phyloP scores from a whole-genome alignment of 1,139 yeast genomes.

The Kluyveromyces sp. region DNA sequence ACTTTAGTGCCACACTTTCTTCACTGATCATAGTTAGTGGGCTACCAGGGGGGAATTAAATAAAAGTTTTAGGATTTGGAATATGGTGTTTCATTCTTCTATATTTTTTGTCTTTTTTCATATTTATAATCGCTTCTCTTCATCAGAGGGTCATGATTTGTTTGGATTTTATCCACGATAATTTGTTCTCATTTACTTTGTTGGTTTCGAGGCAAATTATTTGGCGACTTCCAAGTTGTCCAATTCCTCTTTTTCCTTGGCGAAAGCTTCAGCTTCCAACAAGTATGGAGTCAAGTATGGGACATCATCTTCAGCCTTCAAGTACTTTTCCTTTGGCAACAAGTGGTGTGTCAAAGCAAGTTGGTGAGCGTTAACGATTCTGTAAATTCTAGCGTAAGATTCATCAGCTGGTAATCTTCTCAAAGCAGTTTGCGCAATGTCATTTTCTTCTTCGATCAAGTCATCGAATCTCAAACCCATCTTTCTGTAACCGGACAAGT shows the following conservation, averaged over 20 bases:
- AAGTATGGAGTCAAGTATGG: slow-evolving; percentile 83
- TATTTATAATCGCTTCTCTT: neutral
- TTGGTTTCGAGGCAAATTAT: slow-evolving; percentile 5
- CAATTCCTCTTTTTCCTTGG: slow-evolving; percentile 76
- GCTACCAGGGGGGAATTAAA: too few relatives aligned
- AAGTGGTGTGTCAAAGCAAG: slow-evolving; percentile 75
- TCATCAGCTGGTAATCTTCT: slow-evolving; percentile 79
- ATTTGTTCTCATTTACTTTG: neutral
- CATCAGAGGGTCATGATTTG: slow-evolving; percentile 1
- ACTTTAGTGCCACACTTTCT: neutral
- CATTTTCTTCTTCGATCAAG: slow-evolving; percentile 78
- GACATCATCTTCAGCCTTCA: slow-evolving; percentile 75
- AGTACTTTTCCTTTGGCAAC: slow-evolving; percentile 72
- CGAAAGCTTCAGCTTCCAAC: slow-evolving; percentile 91
- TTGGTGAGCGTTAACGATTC: slow-evolving; percentile 90
- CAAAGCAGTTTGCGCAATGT: slow-evolving; percentile 78
- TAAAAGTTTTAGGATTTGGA: too few relatives aligned
- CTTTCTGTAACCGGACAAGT: slow-evolving; percentile 85
- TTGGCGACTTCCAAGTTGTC: slow-evolving; percentile 51
- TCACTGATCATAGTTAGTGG: too few relatives aligned
- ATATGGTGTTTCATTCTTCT: neutral
- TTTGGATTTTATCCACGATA: neutral
- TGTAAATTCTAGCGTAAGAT: slow-evolving; percentile 83
- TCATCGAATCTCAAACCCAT: slow-evolving; percentile 89
- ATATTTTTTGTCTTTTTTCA: too few relatives aligned